These are phyloP conservation scores for Apostasia shenzhenica DNA, from an alignment of 106 monocot genomes.

Conservation along the genomic window DNA sequence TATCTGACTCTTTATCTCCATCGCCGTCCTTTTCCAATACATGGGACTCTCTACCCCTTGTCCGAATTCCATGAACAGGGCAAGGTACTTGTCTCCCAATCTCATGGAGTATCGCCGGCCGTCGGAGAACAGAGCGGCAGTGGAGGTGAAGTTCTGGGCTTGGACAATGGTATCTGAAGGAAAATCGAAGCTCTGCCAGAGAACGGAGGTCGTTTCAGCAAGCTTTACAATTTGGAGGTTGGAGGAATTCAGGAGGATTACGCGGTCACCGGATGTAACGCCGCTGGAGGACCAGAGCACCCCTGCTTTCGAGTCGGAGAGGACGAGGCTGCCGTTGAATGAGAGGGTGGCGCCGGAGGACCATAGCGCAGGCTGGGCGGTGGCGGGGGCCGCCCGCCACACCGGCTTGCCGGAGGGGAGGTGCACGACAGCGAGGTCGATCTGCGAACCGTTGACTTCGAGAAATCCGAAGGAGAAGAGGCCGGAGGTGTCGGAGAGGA, in stretches of 20 bases:
- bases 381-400: slow-evolving; percentile 36
- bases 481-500: slow-evolving; percentile 44
- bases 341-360: slow-evolving; percentile 24
- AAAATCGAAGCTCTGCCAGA: slow-evolving; percentile 74
- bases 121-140: slow-evolving; percentile 27
- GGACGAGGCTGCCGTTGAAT: slow-evolving; percentile 42
- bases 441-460: slow-evolving; percentile 14
- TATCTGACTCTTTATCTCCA: slow-evolving; percentile 48
- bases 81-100: slow-evolving; percentile 35
- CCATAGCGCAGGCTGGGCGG: slow-evolving; percentile 8
- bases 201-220: slow-evolving; percentile 1
- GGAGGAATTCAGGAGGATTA: slow-evolving; percentile 68
- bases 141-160: slow-evolving; percentile 62
- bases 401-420: slow-evolving; percentile 40
- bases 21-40: slow-evolving; percentile 71
- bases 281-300: slow-evolving; percentile 21
- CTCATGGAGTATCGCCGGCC: slow-evolving; percentile 37
- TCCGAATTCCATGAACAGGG: slow-evolving; percentile 27
- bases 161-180: slow-evolving; percentile 65
- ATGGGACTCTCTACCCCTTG: slow-evolving; percentile 5
- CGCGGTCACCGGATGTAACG: slow-evolving; percentile 13
- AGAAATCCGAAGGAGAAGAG: slow-evolving; percentile 57
- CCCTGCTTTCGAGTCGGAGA: slow-evolving; percentile 25
- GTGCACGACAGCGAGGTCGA: slow-evolving; percentile 63
- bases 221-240: slow-evolving; percentile 57